Evolutionary conservation across 2,329 filamentous ascomycete species (phyloP), one percentile per base, ranked within the genome.

Genomic region (Sordariomycetes sp.): DNA sequence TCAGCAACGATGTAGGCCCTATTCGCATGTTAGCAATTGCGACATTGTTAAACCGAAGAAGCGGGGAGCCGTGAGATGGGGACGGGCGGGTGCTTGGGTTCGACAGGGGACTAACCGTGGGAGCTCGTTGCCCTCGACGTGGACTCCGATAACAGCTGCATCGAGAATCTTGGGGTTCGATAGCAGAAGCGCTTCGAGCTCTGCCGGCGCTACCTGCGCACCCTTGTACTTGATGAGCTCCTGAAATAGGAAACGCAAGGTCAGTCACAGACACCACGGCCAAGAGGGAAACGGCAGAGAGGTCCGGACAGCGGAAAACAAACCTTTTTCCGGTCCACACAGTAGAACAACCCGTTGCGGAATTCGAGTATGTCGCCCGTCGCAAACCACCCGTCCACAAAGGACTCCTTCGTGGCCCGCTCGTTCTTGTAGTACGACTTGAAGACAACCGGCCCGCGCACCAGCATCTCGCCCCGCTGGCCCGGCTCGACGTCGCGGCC

Each of bases 321-420:
- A 58, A 69, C 82, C 76, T 90, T 91, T 60, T 90, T 85, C 14
- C 89, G 81, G 66, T 94, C 90, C 0, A 90, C 90, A 63, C 94
- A 89, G 72, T 83, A 89, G 64, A 91, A 86, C 55, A 85, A 82
- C 18, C 87, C 77, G 50, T 79, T 72, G 62, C 91, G 85, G 68
- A 89, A 82, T 60, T 86, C 81, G 0, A 89, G 87, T 3, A 93
- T 81, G 65, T 95, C 89, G 0, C 89, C 90, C 0, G 89, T 92
- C 65, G 86, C 86, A 76, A 93, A 90, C 76, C 87, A 94, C 4
- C 72, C 74, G 22, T 74, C 69, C 2, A 53, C 11, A 58, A 90
- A 80, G 0, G 85, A 80, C 55, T 84, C 79, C 1, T 71, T 72
- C 1, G 87, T 90, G 0, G 83, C 87, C 61, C 82, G 75, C 0